These are phyloP conservation scores for Stropharia rugosoannulata DNA, from an alignment of 768 basidiomycete genomes.

Conservation along the genomic window DNA sequence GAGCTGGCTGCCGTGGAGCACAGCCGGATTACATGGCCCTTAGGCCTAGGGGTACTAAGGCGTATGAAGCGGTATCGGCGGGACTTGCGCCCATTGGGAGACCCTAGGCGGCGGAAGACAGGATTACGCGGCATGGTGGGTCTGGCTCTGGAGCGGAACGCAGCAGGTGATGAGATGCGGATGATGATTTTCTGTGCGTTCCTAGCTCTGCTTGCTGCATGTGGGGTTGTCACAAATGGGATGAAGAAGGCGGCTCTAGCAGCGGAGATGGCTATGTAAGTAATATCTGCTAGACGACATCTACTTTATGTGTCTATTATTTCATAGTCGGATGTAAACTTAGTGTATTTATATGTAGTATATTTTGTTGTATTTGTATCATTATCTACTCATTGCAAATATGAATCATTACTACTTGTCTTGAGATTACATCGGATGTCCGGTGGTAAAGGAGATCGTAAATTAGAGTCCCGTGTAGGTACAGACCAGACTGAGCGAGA, in stretches of 20 bases:
- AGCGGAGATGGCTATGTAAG: not conserved
- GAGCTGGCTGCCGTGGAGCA: conserved; percentile 52
- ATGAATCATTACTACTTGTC: no score
- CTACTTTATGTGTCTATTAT: no score
- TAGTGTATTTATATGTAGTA: no score
- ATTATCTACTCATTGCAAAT: no score
- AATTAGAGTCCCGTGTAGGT: no score
- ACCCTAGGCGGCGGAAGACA: conserved; percentile 34
- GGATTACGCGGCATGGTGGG: conserved; percentile 40
- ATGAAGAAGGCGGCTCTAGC: not conserved
- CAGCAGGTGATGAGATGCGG: conserved; percentile 69
- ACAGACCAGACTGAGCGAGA: no score
- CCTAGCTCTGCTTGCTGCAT: conserved; percentile 47
- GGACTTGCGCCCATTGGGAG: conserved; percentile 38
- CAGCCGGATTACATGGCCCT: conserved; percentile 45
- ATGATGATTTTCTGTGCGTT: conserved; percentile 54
- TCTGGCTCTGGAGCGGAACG: conserved; percentile 54
- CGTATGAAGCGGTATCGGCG: conserved; percentile 35
- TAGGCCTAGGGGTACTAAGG: conserved; percentile 40
- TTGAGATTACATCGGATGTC: no score
- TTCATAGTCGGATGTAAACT: no score
- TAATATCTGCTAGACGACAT: no score
- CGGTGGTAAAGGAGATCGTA: no score
- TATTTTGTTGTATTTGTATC: no score
- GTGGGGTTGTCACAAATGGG: conserved; percentile 39